These are phyloP conservation scores for Ganoderma leucocontextum DNA, from an alignment of 1,284 basidiomycete genomes.

Conservation along the genomic window DNA sequence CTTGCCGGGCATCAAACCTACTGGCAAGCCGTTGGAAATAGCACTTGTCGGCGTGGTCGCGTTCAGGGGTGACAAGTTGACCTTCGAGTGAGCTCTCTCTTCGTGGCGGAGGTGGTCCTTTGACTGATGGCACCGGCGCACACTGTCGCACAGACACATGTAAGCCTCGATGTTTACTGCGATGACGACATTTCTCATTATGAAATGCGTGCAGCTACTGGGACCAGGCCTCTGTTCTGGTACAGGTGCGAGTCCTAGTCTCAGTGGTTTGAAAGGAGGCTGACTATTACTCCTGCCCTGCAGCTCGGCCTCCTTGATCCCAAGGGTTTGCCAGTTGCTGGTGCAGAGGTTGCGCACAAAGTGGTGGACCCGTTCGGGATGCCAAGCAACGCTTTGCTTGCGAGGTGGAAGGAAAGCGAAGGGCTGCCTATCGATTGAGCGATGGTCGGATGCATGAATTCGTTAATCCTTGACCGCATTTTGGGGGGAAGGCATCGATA, in stretches of 20 bases:
- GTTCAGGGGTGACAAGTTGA: conserved; percentile 59
- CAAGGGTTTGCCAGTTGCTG: conserved; percentile 47
- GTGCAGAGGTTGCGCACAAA: conserved; percentile 50
- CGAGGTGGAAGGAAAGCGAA: conserved; percentile 51
- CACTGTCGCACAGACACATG: conserved; percentile 39
- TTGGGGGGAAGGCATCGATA: neutral
- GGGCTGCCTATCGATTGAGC: conserved; percentile 44
- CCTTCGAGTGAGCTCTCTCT: conserved; percentile 53
- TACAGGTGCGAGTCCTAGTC: conserved; percentile 41
- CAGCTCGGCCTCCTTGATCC: conserved; percentile 50
- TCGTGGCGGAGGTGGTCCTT: neutral
- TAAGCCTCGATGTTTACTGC: conserved; percentile 25
- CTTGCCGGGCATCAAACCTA: conserved; percentile 56
- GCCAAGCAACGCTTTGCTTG: conserved; percentile 50
- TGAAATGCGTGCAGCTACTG: conserved; percentile 47
- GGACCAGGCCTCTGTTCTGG: conserved; percentile 57
- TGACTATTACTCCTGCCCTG: neutral
- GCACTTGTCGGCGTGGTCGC: conserved; percentile 61
- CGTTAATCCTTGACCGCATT: neutral
- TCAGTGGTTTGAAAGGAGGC: neutral
- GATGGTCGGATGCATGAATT: neutral
- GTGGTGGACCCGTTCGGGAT: conserved; percentile 52
- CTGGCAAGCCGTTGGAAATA: conserved; percentile 52
- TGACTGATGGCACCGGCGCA: neutral
- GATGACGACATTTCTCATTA: neutral